These are phyloP conservation scores for Hanseniaspora thailandica DNA, from an alignment of 805 yeast species.

Conservation along the genomic window DNA sequence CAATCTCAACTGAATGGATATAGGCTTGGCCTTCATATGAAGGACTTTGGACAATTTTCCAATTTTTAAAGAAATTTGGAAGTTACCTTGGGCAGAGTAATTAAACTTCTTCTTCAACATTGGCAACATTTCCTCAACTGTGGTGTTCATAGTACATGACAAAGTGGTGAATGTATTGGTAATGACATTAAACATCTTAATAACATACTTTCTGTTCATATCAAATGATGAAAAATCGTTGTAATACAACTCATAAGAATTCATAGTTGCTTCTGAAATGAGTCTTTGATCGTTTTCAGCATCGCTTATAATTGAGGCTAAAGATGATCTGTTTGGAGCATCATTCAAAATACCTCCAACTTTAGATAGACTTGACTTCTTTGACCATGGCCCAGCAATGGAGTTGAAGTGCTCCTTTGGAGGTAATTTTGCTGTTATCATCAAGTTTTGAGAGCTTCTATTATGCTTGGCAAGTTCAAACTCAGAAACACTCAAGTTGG, in stretches of 20 bases:
- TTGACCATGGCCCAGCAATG: background rate
- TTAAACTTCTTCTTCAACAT: constrained; percentile 69
- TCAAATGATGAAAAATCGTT: constrained; percentile 29
- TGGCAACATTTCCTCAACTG: constrained; percentile 61
- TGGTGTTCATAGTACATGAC: constrained; percentile 64
- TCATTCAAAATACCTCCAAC: background rate
- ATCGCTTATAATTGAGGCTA: background rate
- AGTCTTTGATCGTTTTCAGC: background rate
- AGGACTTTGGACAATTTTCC: constrained; percentile 68
- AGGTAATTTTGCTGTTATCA: background rate
- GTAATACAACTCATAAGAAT: constrained; percentile 30
- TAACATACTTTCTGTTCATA: constrained; percentile 27
- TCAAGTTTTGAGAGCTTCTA: background rate
- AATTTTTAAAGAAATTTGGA: constrained; percentile 59
- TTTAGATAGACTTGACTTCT: background rate
- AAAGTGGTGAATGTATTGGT: constrained; percentile 74
- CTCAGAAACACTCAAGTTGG: background rate
- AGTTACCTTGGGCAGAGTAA: constrained; percentile 56
- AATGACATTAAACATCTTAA: constrained; percentile 72
- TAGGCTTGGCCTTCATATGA: constrained; percentile 61
- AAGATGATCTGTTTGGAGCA: background rate
- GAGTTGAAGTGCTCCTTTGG: background rate
- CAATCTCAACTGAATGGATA: constrained; percentile 62
- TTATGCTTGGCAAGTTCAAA: background rate
- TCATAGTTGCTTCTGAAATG: constrained; percentile 25